Evolutionary conservation across 2,329 filamentous ascomycete genomes (phyloP).

Genomic region (Venturia aucupariae): DNA sequence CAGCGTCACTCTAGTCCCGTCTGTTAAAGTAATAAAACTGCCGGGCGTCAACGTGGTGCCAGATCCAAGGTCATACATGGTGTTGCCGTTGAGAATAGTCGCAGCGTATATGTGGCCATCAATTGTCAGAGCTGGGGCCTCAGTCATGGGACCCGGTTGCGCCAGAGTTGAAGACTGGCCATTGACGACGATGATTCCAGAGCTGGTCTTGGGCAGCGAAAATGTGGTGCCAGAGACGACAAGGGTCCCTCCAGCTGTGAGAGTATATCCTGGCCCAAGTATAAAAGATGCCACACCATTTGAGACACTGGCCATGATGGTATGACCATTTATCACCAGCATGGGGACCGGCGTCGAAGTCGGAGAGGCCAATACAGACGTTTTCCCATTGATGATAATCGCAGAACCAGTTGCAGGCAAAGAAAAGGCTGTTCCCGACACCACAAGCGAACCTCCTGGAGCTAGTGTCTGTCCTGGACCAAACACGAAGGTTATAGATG

Average conservation of each 20-base stretch:
- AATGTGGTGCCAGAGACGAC: not conserved
- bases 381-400: conserved; percentile 16
- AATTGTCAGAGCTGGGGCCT: conserved; percentile 1
- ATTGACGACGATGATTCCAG: not conserved
- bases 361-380: not conserved
- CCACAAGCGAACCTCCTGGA: conserved; percentile 26
- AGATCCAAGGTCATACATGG: not conserved
- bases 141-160: not conserved
- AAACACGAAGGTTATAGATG: conserved; percentile 27
- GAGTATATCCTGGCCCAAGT: not conserved
- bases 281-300: conserved; percentile 13
- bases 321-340: not conserved
- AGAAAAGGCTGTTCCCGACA: conserved; percentile 26
- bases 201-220: not conserved
- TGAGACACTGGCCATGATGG: not conserved
- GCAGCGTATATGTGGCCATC: not conserved
- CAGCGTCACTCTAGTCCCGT: not conserved
- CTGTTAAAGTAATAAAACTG: not conserved
- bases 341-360: not conserved
- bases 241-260: not conserved
- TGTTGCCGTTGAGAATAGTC: not conserved
- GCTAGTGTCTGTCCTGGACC: conserved; percentile 29
- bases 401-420: conserved; percentile 18
- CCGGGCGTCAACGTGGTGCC: conserved; percentile 1
- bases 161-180: not conserved